Evolutionary conservation across 179 eudicot species (phyloP).

Genomic region (Beta macrorhiza): DNA sequence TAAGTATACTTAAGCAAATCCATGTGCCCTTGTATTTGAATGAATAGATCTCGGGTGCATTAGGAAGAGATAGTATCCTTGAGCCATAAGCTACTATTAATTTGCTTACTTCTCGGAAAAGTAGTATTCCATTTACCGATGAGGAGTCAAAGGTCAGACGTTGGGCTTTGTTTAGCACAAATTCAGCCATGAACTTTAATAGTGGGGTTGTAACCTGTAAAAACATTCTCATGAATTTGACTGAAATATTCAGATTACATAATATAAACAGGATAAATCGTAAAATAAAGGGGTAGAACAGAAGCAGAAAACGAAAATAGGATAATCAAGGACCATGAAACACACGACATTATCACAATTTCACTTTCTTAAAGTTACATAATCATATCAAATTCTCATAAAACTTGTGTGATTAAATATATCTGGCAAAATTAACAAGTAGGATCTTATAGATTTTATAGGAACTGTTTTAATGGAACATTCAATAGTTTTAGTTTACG

Average conservation of each 20-base stretch:
- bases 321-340: no score
- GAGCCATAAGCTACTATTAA: conserved; percentile 90
- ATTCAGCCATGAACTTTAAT: conserved; percentile 90
- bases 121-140: conserved; percentile 93
- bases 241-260: neutral
- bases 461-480: no score
- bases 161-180: conserved; percentile 90
- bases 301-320: no score
- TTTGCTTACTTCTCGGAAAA: conserved; percentile 96
- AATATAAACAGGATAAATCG: no score
- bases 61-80: conserved; percentile 59
- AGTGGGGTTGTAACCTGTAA: conserved; percentile 91
- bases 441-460: no score
- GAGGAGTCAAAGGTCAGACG: conserved; percentile 95
- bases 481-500: no score
- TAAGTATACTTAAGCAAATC: conserved; percentile 73
- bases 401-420: no score
- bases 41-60: conserved; percentile 68
- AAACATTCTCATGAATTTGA: conserved; percentile 1
- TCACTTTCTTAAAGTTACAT: no score
- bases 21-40: conserved; percentile 98
- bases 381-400: no score
- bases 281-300: no score
- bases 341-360: no score
- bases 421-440: no score